Base-by-base conservation (phyloP, 2,329 filamentous ascomycete genomes). In the Arachnomyces sp. region DNA sequence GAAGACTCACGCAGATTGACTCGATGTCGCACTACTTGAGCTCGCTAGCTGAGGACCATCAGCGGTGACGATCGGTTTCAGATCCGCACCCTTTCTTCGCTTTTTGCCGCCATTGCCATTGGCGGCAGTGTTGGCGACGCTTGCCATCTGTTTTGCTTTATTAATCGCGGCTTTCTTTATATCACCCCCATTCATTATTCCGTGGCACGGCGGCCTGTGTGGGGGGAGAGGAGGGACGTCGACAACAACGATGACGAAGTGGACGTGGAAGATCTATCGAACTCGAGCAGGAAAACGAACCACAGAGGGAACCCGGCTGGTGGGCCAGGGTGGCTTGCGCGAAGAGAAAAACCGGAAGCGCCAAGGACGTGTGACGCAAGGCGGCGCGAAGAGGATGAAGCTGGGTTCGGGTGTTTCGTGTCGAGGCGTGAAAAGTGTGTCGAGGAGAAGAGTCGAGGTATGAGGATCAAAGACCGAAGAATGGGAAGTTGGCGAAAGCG, bases 31-130 rank as follows among this genome's bases (percentile, higher is more conserved):
- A 50, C 54, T 49, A 54, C 69, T 66, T 43, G 55, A 56, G 43
- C 66, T 65, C 52, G 65, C 66, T 55, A 50, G 60, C 57, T 62
- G 60, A 52, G 71, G 68, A 53, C 68, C 62, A 54, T 80, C 77
- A 50, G 74, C 77, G 45, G 77, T 82, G 60, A 82, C 76, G 60
- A 82, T 82, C 54, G 78, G 78, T 66, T 80, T 80, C 56, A 81
- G 63, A 52, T 71, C 68, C 55, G 77, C 73, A 48, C 74, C 74
- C 67, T 81, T 82, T 66, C 77, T 72, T 53, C 77, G 71, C 69
- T 81, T 81, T 69, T 80, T 80, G 54, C 72, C 71, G 54, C 68
- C 71, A 60, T 71, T 76, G 39, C 70, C 74, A 66, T 75, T 70
- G 52, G 68, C 63, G 46, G 64, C 58, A 45, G 60, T 60, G 31